Evolutionary conservation across 2,329 filamentous ascomycete genomes (phyloP).

Genomic region (Monosporascus ibericus): DNA sequence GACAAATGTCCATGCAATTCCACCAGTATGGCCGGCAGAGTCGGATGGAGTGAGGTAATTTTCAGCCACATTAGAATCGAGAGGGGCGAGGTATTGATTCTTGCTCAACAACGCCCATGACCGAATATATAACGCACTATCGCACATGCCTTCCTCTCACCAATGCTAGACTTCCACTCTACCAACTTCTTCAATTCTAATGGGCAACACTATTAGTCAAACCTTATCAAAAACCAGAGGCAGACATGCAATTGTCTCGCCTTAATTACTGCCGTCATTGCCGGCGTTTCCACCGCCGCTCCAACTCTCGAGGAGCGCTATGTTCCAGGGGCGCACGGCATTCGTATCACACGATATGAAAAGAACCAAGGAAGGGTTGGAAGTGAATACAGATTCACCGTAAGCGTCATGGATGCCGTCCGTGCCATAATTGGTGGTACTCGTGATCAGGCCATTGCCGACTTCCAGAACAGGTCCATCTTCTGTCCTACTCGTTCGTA

Average conservation of each 20-base stretch:
- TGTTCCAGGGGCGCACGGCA: neutral
- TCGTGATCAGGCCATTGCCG: neutral
- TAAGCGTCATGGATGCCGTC: neutral
- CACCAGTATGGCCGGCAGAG: no score
- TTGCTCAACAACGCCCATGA: no score
- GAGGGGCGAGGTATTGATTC: no score
- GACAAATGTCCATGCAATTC: no score
- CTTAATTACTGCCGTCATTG: neutral
- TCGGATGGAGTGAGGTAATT: no score
- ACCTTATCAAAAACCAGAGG: no score
- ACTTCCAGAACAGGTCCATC: neutral
- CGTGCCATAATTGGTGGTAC: neutral
- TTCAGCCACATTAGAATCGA: no score
- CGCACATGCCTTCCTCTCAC: no score
- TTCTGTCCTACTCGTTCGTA: neutral
- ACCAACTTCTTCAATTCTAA: no score
- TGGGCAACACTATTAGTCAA: no score
- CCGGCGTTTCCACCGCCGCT: neutral
- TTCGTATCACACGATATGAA: constrained; percentile 1
- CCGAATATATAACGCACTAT: no score
- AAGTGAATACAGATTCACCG: neutral
- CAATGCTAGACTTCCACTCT: no score
- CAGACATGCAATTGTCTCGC: neutral
- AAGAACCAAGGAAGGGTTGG: constrained; percentile 1
- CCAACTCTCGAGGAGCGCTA: neutral